phyloP scores from a whole-genome alignment of 345 rosid species.

The Pugionium dolabratum region DNA sequence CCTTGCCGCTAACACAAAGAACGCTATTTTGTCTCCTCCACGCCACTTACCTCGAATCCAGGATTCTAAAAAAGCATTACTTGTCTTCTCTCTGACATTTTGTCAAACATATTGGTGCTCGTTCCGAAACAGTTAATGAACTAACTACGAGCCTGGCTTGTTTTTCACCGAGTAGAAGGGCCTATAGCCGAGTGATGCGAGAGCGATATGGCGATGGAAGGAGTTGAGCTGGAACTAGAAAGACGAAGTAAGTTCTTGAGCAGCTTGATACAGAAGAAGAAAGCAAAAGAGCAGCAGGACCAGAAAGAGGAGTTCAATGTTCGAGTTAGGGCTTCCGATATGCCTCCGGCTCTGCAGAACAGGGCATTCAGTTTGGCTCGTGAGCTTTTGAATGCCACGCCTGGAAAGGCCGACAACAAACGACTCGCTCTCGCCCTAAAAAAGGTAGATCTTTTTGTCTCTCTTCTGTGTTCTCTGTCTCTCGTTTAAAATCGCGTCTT shows the following conservation, averaged over 20 bases:
- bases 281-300: constrained; percentile 63
- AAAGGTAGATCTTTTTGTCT: constrained; percentile 51
- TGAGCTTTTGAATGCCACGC: constrained; percentile 71
- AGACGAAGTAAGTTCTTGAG: constrained; percentile 84
- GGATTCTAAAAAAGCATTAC: constrained; percentile 7
- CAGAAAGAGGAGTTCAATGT: constrained; percentile 56
- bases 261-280: constrained; percentile 91
- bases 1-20: constrained; percentile 32
- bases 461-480: neutral
- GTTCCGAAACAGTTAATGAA: constrained; percentile 20
- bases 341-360: constrained; percentile 69
- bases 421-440: constrained; percentile 89
- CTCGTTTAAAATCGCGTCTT: constrained; percentile 16
- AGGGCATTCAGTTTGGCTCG: constrained; percentile 78
- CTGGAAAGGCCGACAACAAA: constrained; percentile 82
- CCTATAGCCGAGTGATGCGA: constrained; percentile 39
- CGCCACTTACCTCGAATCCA: constrained; percentile 26
- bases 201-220: constrained; percentile 51
- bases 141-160: constrained; percentile 10
- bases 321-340: constrained; percentile 84
- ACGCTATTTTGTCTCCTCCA: constrained; percentile 43
- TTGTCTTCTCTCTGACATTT: constrained; percentile 35
- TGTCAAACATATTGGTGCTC: constrained; percentile 40
- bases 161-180: constrained; percentile 18
- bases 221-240: constrained; percentile 86